phyloP scores from a whole-genome alignment of 805 yeast species.

The Candida berthetii region DNA sequence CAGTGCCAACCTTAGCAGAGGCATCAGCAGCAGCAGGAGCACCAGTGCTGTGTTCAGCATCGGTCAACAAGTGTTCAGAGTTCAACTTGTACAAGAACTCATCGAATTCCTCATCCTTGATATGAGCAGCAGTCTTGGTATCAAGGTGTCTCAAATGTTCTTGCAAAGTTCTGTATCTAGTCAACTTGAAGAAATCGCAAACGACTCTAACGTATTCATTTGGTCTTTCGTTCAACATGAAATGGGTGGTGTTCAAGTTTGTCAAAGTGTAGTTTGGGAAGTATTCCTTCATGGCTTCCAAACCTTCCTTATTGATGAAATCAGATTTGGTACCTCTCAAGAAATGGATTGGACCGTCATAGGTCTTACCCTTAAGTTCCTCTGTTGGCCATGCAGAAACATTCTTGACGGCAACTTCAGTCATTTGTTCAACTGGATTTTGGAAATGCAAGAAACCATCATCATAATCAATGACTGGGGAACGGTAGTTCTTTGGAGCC shows the following conservation, averaged over 20 bases:
- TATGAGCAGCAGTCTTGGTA: background rate
- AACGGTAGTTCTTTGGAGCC: slow-evolving; percentile 12
- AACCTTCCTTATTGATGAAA: slow-evolving; percentile 27
- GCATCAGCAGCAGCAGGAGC: background rate
- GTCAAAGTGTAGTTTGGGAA: slow-evolving; percentile 21
- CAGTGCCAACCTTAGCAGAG: background rate
- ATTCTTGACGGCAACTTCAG: slow-evolving; percentile 14
- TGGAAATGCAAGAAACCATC: slow-evolving; percentile 22
- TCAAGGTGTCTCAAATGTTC: slow-evolving; percentile 7
- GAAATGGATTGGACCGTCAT: slow-evolving; percentile 30
- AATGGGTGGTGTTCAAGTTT: slow-evolving; percentile 23
- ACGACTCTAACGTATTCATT: slow-evolving; percentile 13
- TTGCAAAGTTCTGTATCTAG: slow-evolving; percentile 14
- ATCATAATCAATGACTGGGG: slow-evolving; percentile 15
- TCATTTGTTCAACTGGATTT: slow-evolving; percentile 22
- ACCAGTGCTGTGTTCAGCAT: background rate
- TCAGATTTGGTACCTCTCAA: slow-evolving; percentile 32
- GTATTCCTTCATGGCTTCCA: slow-evolving; percentile 14
- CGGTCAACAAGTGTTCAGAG: no score
- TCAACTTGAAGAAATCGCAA: slow-evolving; percentile 19
- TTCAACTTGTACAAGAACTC: background rate
- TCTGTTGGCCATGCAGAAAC: slow-evolving; percentile 26
- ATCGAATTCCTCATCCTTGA: background rate
- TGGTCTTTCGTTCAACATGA: slow-evolving; percentile 36
- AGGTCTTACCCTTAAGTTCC: slow-evolving; percentile 9